A percentile compares a stretch with the other conserved stretches of the same genome.
Conservation (phyloP, 2,329 filamentous ascomycete species). For the Xylaria sp. region DNA sequence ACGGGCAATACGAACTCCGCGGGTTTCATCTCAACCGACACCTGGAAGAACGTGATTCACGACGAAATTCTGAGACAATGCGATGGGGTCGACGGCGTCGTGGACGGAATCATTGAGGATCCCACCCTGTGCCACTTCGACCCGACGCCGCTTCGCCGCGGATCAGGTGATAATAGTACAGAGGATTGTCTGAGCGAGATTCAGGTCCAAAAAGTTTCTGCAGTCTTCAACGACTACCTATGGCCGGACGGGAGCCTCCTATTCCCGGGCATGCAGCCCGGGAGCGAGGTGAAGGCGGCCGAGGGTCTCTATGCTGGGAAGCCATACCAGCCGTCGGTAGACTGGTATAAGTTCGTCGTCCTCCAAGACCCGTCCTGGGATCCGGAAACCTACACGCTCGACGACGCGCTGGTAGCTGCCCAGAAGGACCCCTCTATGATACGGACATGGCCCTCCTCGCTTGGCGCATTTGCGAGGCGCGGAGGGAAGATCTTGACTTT, state of each 20-base stretch:
- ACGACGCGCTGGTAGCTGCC: slow-evolving; percentile 37
- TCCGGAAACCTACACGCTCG: slow-evolving; percentile 38
- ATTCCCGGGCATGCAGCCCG: slow-evolving; percentile 53
- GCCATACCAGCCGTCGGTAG: slow-evolving; percentile 45
- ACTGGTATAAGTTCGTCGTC: slow-evolving; percentile 52
- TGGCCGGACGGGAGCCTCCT: slow-evolving; percentile 48
- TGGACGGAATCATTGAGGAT: slow-evolving; percentile 45
- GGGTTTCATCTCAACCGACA: slow-evolving; percentile 31
- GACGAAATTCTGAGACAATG: slow-evolving; percentile 43
- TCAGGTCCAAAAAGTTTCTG: slow-evolving; percentile 47
- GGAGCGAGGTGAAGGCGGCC: slow-evolving; percentile 46
- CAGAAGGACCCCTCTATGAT: slow-evolving; percentile 25
- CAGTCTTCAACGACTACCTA: slow-evolving; percentile 46
- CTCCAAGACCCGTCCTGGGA: slow-evolving; percentile 48
- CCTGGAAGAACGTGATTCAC: slow-evolving; percentile 35
- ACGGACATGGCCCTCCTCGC: slow-evolving; percentile 40
- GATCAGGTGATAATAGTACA: slow-evolving; percentile 27
- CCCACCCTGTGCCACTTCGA: slow-evolving; percentile 42
- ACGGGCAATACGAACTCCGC: slow-evolving; percentile 39
- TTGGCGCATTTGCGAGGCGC: slow-evolving; percentile 37
- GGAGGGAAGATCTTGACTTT: slow-evolving; percentile 43
- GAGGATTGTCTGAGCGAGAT: slow-evolving; percentile 45
- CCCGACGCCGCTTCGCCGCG: slow-evolving; percentile 39
- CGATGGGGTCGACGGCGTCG: slow-evolving; percentile 44
- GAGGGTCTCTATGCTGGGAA: slow-evolving; percentile 42